phyloP scores from a whole-genome alignment of 495 filamentous ascomycete genomes.

The Bathelium albidoporum region DNA sequence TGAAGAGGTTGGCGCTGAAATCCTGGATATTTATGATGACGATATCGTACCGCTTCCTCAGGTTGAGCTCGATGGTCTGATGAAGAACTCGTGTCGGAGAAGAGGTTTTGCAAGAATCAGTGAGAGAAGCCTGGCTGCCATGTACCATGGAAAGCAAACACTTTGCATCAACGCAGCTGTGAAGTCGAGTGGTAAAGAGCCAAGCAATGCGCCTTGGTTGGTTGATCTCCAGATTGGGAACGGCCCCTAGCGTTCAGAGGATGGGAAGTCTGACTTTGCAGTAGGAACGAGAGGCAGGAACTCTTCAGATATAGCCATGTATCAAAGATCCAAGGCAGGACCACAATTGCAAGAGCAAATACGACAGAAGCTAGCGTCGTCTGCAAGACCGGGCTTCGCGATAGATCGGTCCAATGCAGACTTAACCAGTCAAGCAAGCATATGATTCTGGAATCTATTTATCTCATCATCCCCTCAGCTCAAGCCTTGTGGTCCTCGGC shows the following conservation, averaged over 20 bases:
- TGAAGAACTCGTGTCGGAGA: not conserved
- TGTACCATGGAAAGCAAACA: not conserved
- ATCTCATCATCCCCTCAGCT: no score
- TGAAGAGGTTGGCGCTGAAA: not conserved
- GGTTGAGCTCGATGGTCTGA: not conserved
- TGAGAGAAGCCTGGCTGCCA: not conserved
- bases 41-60: not conserved
- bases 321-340: no score
- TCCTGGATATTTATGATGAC: not conserved
- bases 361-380: no score
- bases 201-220: not conserved
- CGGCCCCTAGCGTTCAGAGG: not conserved
- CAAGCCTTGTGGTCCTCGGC: no score
- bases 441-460: no score
- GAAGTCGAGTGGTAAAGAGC: not conserved
- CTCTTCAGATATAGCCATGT: no score
- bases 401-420: no score
- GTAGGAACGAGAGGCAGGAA: no score
- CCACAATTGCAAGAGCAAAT: no score
- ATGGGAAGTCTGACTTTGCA: not conserved
- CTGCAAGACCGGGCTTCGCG: no score
- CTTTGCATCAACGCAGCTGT: not conserved
- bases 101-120: not conserved
- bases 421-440: no score
- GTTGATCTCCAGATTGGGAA: not conserved